Evolutionary conservation across 768 basidiomycete genomes (phyloP).

Genomic region (Boletus subparvulus): DNA sequence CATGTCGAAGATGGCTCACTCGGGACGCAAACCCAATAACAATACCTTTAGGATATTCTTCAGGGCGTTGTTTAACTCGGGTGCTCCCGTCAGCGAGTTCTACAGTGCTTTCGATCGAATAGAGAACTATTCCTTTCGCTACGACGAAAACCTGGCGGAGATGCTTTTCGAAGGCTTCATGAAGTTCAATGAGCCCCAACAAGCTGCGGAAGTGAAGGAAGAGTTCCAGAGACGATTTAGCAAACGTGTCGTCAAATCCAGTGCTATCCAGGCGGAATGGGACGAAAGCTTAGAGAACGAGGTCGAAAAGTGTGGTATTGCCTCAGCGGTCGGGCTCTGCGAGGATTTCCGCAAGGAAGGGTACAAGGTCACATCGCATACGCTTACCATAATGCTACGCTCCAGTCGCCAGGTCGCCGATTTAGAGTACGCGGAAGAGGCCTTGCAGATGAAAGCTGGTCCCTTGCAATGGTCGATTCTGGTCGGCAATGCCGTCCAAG

Average conservation of each 20-base stretch:
- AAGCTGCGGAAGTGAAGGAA: conserved; percentile 39
- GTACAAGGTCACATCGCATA: conserved; percentile 33
- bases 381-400: conserved; percentile 44
- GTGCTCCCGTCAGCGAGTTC: conserved; percentile 35
- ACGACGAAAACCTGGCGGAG: conserved; percentile 42
- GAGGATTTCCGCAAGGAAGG: conserved; percentile 31
- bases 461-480: conserved; percentile 54
- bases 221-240: conserved; percentile 38
- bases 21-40: conserved; percentile 43
- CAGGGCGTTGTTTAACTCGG: conserved; percentile 39
- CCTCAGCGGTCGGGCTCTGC: conserved; percentile 37
- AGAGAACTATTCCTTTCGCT: conserved; percentile 42
- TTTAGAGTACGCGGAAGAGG: conserved; percentile 42
- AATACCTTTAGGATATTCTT: conserved; percentile 52
- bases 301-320: conserved; percentile 35
- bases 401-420: conserved; percentile 41
- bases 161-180: conserved; percentile 45
- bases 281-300: conserved; percentile 31
- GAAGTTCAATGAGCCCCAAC: conserved; percentile 35
- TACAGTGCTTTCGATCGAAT: conserved; percentile 47
- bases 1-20: conserved; percentile 38
- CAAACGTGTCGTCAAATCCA: conserved; percentile 29
- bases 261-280: conserved; percentile 29
- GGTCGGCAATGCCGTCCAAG: conserved; percentile 48
- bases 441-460: conserved; percentile 41